A percentile compares a stretch with the other conserved stretches of the same genome.
Evolutionary conservation across 2,329 filamentous ascomycete species (phyloP).

Genomic region (Fusarium falciforme): DNA sequence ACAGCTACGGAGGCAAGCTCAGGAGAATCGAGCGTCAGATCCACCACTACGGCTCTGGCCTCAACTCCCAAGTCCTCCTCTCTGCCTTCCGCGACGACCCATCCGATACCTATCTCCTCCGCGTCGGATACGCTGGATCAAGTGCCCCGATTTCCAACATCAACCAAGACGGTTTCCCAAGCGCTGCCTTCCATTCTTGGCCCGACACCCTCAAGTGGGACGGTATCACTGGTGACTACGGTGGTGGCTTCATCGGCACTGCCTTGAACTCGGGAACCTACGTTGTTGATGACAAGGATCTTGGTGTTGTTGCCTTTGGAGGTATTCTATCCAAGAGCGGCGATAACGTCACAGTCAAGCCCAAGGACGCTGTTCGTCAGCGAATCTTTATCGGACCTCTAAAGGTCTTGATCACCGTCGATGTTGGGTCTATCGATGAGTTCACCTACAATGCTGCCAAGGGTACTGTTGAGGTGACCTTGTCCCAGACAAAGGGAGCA

Average conservation of each 20-base stretch:
- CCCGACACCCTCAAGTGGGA: constrained; percentile 68
- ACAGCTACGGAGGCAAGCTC: constrained; percentile 57
- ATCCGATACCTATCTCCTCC: constrained; percentile 61
- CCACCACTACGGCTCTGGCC: constrained; percentile 70
- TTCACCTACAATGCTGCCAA: constrained; percentile 48
- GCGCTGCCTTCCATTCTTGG: constrained; percentile 67
- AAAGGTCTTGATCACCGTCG: constrained; percentile 54
- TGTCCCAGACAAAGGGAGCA: constrained; percentile 45
- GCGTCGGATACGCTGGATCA: constrained; percentile 65
- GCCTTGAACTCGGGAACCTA: constrained; percentile 63
- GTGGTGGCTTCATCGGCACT: constrained; percentile 64
- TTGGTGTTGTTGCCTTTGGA: constrained; percentile 63
- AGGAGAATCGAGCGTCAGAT: constrained; percentile 56
- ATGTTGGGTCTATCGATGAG: constrained; percentile 56
- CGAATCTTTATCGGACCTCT: constrained; percentile 61
- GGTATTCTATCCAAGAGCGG: constrained; percentile 50
- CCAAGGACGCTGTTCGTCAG: constrained; percentile 59
- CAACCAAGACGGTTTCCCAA: constrained; percentile 63
- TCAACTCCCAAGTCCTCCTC: constrained; percentile 67
- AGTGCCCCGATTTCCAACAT: constrained; percentile 67
- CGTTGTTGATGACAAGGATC: constrained; percentile 55
- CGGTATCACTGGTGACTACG: constrained; percentile 68
- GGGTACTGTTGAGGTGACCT: constrained; percentile 33
- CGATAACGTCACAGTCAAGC: constrained; percentile 49
- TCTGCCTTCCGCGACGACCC: constrained; percentile 61